Conservation (phyloP, 768 basidiomycete species). For the Rhizopogon vinicolor region DNA sequence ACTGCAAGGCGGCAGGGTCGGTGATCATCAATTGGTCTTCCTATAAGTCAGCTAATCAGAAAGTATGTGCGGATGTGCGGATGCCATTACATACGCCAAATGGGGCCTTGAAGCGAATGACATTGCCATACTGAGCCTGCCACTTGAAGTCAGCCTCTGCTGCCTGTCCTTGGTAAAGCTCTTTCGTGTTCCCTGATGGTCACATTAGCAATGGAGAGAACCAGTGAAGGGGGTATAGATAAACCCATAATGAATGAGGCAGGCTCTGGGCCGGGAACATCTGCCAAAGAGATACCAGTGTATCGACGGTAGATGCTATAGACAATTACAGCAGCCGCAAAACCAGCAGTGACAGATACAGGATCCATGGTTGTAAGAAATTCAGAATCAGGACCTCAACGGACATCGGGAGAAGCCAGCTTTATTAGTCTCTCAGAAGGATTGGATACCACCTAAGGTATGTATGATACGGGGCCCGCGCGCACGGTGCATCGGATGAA, state of each 20-base stretch:
- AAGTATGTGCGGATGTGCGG: constrained; percentile 1
- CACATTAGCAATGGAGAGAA: constrained; percentile 17
- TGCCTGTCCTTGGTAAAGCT: constrained; percentile 22
- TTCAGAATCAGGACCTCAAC: not conserved
- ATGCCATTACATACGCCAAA: constrained; percentile 17
- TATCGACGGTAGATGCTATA: constrained; percentile 3
- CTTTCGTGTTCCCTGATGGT: constrained; percentile 21
- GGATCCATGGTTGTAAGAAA: constrained; percentile 10
- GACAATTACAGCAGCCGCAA: constrained; percentile 5
- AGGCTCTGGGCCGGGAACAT: constrained; percentile 15
- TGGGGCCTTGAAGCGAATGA: constrained; percentile 23
- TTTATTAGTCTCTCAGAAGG: constrained; percentile 2
- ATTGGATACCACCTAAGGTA: constrained; percentile 4
- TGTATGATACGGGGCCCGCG: not conserved
- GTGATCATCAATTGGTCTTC: constrained; percentile 40
- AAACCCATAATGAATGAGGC: constrained; percentile 18
- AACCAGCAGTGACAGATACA: not conserved
- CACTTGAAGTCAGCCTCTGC: constrained; percentile 25
- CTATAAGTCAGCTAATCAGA: constrained; percentile 19
- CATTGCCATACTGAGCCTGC: constrained; percentile 23
- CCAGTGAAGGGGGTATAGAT: not conserved
- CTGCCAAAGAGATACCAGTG: constrained; percentile 8
- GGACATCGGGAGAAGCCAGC: not conserved
- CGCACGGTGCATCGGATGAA: no score
- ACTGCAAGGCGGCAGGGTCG: constrained; percentile 41